Conservation (phyloP, 345 rosid genomes). For the Eucalyptus camaldulensis region DNA sequence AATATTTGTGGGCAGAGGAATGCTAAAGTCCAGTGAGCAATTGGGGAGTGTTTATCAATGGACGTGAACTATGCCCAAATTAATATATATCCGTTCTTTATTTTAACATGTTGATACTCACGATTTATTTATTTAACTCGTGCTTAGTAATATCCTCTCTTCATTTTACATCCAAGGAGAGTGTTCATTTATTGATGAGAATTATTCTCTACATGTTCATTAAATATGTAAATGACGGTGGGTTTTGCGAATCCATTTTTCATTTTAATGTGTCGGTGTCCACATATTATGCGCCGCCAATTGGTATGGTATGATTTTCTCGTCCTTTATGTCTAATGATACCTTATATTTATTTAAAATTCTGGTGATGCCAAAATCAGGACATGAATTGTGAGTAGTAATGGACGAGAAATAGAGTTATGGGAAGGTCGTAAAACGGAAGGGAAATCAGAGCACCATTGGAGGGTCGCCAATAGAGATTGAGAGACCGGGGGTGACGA, state of each 20-base stretch:
- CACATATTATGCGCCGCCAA: too few relatives aligned
- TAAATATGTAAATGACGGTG: background rate
- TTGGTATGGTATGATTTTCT: too few relatives aligned
- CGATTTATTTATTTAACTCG: accelerated
- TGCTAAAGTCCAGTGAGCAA: background rate
- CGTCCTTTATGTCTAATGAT: too few relatives aligned
- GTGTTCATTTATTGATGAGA: background rate
- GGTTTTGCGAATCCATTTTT: too few relatives aligned
- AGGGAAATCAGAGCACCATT: background rate
- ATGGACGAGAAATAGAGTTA: background rate
- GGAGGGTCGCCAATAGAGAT: background rate
- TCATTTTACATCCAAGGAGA: too few relatives aligned
- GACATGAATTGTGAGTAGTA: too few relatives aligned
- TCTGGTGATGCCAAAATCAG: too few relatives aligned
- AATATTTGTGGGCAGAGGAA: background rate
- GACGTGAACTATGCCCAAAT: background rate
- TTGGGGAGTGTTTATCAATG: background rate
- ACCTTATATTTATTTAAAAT: too few relatives aligned
- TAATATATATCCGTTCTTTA: accelerated
- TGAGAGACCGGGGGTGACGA: background rate
- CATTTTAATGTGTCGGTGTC: background rate
- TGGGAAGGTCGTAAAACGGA: background rate
- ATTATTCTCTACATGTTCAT: too few relatives aligned
- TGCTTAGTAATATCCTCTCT: too few relatives aligned
- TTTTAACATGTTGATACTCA: too few relatives aligned